phyloP scores from a whole-genome alignment of 106 monocot species.

The Allium cepa region DNA sequence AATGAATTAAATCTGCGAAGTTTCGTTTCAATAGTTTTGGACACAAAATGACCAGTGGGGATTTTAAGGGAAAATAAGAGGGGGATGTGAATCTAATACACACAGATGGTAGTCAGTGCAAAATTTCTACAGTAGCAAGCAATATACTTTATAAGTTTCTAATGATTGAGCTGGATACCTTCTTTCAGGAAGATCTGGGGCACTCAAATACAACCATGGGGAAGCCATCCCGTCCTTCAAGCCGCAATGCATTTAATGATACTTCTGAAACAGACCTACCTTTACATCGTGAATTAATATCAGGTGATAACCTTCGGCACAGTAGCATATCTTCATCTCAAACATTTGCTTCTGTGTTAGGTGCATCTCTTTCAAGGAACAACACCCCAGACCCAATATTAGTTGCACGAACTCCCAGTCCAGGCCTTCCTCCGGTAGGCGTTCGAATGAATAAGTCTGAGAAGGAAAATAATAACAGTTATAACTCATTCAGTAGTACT shows the following conservation, averaged over 20 bases:
- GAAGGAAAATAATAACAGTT: slow-evolving; percentile 35
- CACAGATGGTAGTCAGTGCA: too few species aligned
- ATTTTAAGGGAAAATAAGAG: too few species aligned
- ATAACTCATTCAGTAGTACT: slow-evolving; percentile 25
- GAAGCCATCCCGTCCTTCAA: slow-evolving; percentile 48
- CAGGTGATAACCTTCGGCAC: slow-evolving; percentile 26
- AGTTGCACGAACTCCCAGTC: slow-evolving; percentile 64
- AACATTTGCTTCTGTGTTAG: slow-evolving; percentile 68
- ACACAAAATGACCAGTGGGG: too few species aligned
- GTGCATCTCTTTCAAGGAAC: slow-evolving; percentile 61
- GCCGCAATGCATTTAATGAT: slow-evolving; percentile 35
- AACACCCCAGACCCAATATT: slow-evolving; percentile 71
- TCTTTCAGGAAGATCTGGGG: slow-evolving; percentile 40
- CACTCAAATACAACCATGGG: slow-evolving; percentile 16
- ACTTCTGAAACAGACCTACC: slow-evolving; percentile 8
- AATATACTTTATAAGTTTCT: too few species aligned
- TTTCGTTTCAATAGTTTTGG: too few species aligned
- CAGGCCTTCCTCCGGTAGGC: slow-evolving; percentile 81
- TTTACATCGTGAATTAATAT: slow-evolving; percentile 21
- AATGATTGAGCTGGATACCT: too few species aligned
- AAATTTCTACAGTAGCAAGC: too few species aligned
- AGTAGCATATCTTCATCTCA: slow-evolving; percentile 34
- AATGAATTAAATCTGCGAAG: too few species aligned
- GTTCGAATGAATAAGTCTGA: slow-evolving; percentile 38
- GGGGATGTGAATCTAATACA: too few species aligned